Conservation (phyloP, 164 flowering plant genomes). For the Stephania cephalantha region DNA sequence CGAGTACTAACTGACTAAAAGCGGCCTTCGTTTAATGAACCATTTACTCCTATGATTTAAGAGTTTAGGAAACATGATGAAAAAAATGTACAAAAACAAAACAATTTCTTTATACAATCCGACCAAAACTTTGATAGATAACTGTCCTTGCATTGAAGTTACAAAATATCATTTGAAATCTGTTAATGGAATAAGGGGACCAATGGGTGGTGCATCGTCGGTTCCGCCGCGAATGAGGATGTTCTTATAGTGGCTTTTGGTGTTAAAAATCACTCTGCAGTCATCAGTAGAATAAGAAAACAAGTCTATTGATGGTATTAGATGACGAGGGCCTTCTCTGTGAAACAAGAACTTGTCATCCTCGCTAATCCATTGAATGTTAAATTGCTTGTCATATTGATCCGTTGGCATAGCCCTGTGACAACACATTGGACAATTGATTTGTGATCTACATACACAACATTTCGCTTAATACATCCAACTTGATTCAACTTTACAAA, state of each 20-base stretch:
- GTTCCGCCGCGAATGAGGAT: conserved; percentile 3
- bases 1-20: too few species aligned
- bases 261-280: neutral
- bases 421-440: neutral
- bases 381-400: conserved; percentile 26
- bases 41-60: too few species aligned
- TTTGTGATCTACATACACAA: too few species aligned
- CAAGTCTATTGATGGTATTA: conserved; percentile 13
- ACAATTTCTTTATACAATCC: too few species aligned
- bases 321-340: conserved; percentile 52
- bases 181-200: conserved; percentile 17
- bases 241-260: neutral
- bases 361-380: conserved; percentile 29
- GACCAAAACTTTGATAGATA: too few species aligned
- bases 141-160: too few species aligned
- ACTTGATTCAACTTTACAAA: too few species aligned
- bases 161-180: conserved; percentile 5
- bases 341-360: conserved; percentile 36
- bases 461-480: too few species aligned
- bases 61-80: too few species aligned
- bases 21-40: too few species aligned
- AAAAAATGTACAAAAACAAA: too few species aligned
- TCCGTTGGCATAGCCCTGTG: conserved; percentile 54
- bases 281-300: conserved; percentile 7
- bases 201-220: neutral